These are phyloP conservation scores for Phyllosticta ampelicida DNA, from an alignment of 2,329 filamentous ascomycete genomes.

Conservation along the genomic window DNA sequence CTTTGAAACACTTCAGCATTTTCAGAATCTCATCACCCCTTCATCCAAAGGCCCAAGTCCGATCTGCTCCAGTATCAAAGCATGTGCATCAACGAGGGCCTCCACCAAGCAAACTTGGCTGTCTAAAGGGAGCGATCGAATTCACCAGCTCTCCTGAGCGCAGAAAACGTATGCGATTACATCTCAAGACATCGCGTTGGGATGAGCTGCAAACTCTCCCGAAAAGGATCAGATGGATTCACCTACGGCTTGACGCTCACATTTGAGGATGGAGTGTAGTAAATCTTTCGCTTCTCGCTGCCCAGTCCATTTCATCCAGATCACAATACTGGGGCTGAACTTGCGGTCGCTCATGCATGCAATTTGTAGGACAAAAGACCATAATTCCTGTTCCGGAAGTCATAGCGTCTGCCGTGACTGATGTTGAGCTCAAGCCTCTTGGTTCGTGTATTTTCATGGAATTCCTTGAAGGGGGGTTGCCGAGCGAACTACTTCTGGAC, in stretches of 20 bases:
- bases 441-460: conserved; percentile 29
- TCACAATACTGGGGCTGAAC: conserved; percentile 8
- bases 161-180: background rate
- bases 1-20: background rate
- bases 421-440: conserved; percentile 13
- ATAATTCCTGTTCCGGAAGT: conserved; percentile 11
- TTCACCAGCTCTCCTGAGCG: background rate
- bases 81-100: background rate
- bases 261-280: background rate
- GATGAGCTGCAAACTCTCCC: background rate
- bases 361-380: conserved; percentile 10
- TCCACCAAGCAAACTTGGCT: background rate
- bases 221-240: background rate
- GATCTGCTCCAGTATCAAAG: background rate
- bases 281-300: background rate
- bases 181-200: background rate
- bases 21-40: background rate
- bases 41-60: background rate
- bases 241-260: background rate
- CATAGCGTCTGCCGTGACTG: conserved; percentile 3
- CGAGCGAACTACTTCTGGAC: conserved; percentile 17
- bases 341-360: conserved; percentile 12
- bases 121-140: background rate
- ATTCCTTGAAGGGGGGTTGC: conserved; percentile 17
- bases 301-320: background rate